Evolutionary conservation across 768 basidiomycete genomes (phyloP), one percentile per base, ranked within the genome.

Genomic region (Tylopilus vinaceipallidus): DNA sequence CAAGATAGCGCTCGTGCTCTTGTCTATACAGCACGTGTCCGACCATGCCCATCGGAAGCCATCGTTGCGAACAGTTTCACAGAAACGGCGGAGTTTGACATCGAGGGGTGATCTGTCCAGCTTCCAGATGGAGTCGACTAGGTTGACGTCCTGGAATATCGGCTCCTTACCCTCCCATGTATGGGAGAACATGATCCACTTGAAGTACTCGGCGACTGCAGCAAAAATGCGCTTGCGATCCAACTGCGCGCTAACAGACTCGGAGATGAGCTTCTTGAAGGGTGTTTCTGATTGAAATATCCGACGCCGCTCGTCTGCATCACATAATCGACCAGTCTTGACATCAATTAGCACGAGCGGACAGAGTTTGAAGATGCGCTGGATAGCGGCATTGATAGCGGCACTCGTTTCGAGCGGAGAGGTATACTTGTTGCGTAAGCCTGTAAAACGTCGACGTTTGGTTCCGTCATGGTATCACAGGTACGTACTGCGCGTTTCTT

Each of bases 21-120:
- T 47, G 32, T 47, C 39, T 16, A 49, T 49, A 24, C 48, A 37
- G 23, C 47, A 49, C 0, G 34, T 49, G 16, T 49, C 47, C 3
- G 32, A 35, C 47, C 40, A 49, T 5, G 33, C 27, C 49, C 49
- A 50, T 12, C 42, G 35, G 24, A 33, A 29, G 11, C 49, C 49
- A n/a, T 37, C 24, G 4, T 22, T 14, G 11, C 32, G 37, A 13
- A 26, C 49, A 1, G 24, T 39, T 7, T 5, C 23, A 22, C 49
- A 50, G 30, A 50, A 50, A 16, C 27, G 12, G 37, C 33, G 50
- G 12, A 51, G 24, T 30, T 51, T 51, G 3, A 22, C 38, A 3
- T 41, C 34, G 3, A 45, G 30, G 3, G 42, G 42, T 1, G 38
- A 29, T 8, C 14, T 4, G 6, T 40, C 32, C 11, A 45, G 32